These are phyloP conservation scores for Hymenoscyphus scutula DNA, from an alignment of 2,329 filamentous ascomycete genomes.

Conservation along the genomic window DNA sequence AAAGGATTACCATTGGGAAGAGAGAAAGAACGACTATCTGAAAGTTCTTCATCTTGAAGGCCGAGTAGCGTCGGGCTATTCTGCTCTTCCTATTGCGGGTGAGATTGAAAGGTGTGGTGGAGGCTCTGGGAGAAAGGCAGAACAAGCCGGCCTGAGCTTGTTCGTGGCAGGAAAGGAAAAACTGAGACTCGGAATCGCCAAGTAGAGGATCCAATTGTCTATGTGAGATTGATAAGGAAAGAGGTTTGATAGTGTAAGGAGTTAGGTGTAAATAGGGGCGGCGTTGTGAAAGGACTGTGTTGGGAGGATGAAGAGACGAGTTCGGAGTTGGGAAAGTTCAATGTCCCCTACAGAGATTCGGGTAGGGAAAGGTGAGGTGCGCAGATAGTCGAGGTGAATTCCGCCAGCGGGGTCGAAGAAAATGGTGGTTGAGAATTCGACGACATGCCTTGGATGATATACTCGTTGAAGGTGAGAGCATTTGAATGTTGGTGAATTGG, in stretches of 20 bases:
- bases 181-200: background rate
- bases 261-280: background rate
- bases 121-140: background rate
- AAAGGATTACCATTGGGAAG: background rate
- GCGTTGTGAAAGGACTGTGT: background rate
- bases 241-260: background rate
- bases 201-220: background rate
- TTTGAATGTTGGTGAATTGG: slow-evolving; percentile 1
- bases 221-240: background rate
- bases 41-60: background rate
- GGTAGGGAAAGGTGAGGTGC: background rate
- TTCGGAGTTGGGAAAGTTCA: slow-evolving; percentile 4
- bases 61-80: background rate
- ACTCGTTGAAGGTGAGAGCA: background rate
- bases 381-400: background rate
- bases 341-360: background rate
- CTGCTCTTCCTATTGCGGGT: background rate
- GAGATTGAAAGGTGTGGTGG: background rate
- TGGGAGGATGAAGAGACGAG: background rate
- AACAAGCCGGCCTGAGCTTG: background rate
- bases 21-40: background rate
- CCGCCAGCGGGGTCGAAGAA: background rate
- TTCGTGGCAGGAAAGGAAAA: background rate
- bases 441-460: background rate
- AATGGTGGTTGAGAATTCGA: background rate